Conservation (phyloP, 2,329 filamentous ascomycete species). For the Venturia pyrina region DNA sequence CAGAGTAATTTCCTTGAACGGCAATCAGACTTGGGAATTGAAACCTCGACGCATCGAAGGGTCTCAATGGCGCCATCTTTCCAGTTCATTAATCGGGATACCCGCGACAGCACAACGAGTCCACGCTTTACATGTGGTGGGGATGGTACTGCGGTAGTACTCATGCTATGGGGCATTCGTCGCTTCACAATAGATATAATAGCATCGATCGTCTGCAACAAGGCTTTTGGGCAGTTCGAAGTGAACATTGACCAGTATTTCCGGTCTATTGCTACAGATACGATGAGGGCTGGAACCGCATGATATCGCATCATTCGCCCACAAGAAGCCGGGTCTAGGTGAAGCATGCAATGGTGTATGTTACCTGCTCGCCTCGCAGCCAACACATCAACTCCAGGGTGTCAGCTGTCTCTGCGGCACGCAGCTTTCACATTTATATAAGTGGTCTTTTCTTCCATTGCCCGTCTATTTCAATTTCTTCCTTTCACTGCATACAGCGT, state of each 20-base stretch:
- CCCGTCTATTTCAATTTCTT: background rate
- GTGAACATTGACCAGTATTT: background rate
- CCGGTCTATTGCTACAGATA: background rate
- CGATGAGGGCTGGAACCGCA: background rate
- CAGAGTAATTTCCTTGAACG: background rate
- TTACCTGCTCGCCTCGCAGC: background rate
- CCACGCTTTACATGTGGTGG: background rate
- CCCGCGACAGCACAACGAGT: background rate
- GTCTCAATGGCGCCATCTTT: background rate
- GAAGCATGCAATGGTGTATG: background rate
- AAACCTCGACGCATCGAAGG: background rate
- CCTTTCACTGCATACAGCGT: background rate
- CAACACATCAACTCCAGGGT: background rate
- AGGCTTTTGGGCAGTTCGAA: background rate
- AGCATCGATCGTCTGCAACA: background rate
- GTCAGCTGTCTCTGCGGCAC: background rate
- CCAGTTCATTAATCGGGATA: background rate
- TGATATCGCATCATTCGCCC: background rate
- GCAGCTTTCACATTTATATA: background rate
- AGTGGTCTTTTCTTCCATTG: background rate
- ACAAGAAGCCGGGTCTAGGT: background rate
- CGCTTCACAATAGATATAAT: background rate
- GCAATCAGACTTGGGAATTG: background rate
- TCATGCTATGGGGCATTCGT: background rate
- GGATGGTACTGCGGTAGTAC: background rate